Conservation (phyloP, 2,329 filamentous ascomycete genomes). For the Neonectria faginata region DNA sequence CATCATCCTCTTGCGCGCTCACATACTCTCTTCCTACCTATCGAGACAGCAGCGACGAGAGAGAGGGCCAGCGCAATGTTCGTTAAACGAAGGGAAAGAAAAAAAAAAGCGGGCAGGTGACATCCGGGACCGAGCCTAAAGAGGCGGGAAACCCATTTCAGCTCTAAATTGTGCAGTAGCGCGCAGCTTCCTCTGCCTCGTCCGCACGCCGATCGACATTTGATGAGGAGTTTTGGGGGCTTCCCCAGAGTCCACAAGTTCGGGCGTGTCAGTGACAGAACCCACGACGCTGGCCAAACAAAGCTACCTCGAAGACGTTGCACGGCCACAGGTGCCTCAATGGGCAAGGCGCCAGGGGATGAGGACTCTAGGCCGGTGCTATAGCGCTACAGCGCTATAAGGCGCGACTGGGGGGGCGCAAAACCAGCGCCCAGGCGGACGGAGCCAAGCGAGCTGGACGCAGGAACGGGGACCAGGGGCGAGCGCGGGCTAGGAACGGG, state of each 20-base stretch:
- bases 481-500: slow-evolving; percentile 23
- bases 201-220: slow-evolving; percentile 19
- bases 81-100: background rate
- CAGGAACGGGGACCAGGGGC: slow-evolving; percentile 35
- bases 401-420: background rate
- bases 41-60: background rate
- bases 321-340: slow-evolving; percentile 25
- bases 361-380: background rate
- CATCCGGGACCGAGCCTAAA: slow-evolving; percentile 12
- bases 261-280: slow-evolving; percentile 1
- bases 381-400: background rate
- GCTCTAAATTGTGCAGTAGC: slow-evolving; percentile 20
- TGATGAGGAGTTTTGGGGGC: background rate
- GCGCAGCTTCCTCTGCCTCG: slow-evolving; percentile 8
- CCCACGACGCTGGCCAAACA: slow-evolving; percentile 6
- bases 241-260: slow-evolving; percentile 20
- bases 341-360: slow-evolving; percentile 36
- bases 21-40: background rate
- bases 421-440: slow-evolving; percentile 7
- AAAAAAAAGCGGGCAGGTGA: background rate
- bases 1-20: background rate
- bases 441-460: slow-evolving; percentile 28
- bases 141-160: slow-evolving; percentile 24
- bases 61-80: background rate
- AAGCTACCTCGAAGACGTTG: slow-evolving; percentile 5